Evolutionary conservation across 495 filamentous ascomycete genomes (phyloP).

Genomic region (Rostrohypoxylon terebratum): DNA sequence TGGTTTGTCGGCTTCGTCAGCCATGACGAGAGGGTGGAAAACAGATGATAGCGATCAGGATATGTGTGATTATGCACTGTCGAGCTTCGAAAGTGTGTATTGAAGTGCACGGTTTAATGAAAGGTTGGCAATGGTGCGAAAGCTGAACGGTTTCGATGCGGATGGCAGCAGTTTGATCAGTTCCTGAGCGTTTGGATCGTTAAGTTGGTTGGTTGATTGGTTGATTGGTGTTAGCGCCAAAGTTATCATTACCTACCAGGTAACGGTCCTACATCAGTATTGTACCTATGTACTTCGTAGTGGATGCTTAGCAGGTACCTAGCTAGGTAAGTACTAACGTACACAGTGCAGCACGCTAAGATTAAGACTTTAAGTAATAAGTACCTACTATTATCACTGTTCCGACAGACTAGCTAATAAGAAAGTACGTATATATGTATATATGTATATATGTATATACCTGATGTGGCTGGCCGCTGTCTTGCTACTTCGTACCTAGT

Average conservation of each 20-base stretch:
- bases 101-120: neutral
- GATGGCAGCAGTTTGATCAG: conserved; percentile 1
- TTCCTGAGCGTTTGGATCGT: neutral
- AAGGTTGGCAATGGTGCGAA: conserved; percentile 24
- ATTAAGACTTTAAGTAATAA: too few relatives aligned
- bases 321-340: neutral
- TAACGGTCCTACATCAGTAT: neutral
- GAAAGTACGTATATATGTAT: neutral
- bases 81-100: conserved; percentile 7
- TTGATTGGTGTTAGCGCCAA: conserved; percentile 16
- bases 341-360: neutral
- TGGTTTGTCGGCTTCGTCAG: conserved; percentile 37
- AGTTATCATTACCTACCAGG: neutral
- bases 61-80: neutral
- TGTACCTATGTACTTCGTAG: neutral
- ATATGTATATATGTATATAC: neutral
- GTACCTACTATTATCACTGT: too few relatives aligned
- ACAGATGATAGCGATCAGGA: neutral
- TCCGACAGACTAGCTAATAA: neutral
- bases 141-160: neutral
- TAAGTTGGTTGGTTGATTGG: neutral
- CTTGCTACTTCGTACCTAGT: neutral
- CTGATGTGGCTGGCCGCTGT: too few relatives aligned
- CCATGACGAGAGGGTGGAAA: conserved; percentile 28
- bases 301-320: too few relatives aligned